phyloP scores from a whole-genome alignment of 2,329 filamentous ascomycete genomes.

The Coleophoma cylindrospora region DNA sequence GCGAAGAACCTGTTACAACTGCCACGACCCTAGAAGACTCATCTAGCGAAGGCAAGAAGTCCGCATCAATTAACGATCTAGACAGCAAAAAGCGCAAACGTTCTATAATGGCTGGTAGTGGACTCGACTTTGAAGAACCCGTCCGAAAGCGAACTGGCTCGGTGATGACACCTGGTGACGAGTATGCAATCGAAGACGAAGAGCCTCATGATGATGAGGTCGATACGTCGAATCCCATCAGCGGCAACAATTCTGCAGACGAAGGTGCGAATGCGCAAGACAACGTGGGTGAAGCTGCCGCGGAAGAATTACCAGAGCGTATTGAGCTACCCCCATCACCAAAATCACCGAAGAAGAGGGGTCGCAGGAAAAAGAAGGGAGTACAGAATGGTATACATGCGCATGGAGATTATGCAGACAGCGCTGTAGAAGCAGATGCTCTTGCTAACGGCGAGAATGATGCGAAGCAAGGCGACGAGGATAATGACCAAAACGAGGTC shows the following conservation, averaged over 20 bases:
- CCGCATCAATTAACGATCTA: conserved; percentile 14
- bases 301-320: conserved; percentile 28
- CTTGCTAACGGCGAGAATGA: conserved; percentile 21
- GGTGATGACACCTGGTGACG: conserved; percentile 32
- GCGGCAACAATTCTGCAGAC: conserved; percentile 24
- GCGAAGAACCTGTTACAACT: conserved; percentile 16
- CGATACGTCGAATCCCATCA: conserved; percentile 23
- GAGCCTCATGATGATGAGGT: conserved; percentile 36
- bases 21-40: conserved; percentile 30
- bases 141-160: conserved; percentile 49
- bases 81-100: conserved; percentile 32
- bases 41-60: conserved; percentile 18
- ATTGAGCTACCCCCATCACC: conserved; percentile 14
- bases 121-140: conserved; percentile 25
- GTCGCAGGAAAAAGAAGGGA: conserved; percentile 28
- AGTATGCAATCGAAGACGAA: conserved; percentile 41
- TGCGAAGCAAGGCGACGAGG: conserved; percentile 41
- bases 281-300: conserved; percentile 32
- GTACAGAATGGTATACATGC: conserved; percentile 17
- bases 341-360: conserved; percentile 25
- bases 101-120: conserved; percentile 24
- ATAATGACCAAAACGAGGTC: conserved; percentile 47
- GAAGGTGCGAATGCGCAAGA: conserved; percentile 37
- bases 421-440: conserved; percentile 9
- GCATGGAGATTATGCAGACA: conserved; percentile 17